phyloP scores from a whole-genome alignment of 2,329 filamentous ascomycete species.

The Penicillium sp. region DNA sequence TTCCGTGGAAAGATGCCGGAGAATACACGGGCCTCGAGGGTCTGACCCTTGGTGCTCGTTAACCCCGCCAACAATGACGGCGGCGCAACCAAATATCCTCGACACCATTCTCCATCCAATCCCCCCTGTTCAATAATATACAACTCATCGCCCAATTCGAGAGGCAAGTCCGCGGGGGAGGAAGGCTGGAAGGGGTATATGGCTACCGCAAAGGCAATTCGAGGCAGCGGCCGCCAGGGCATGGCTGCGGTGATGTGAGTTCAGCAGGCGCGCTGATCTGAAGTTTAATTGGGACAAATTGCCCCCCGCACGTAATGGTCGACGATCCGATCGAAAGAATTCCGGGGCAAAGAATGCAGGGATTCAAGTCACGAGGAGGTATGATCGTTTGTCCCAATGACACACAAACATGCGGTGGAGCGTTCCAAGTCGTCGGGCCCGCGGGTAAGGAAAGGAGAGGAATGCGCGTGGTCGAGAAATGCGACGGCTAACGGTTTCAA shows the following conservation, averaged over 20 bases:
- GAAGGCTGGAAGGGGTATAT: slow-evolving; percentile 89
- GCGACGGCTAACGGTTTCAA: slow-evolving; percentile 20
- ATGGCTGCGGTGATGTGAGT: slow-evolving; percentile 51
- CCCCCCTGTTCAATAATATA: slow-evolving; percentile 98
- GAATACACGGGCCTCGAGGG: slow-evolving; percentile 91
- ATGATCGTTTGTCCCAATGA: slow-evolving; percentile 27
- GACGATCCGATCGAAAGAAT: slow-evolving; percentile 19
- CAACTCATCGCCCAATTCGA: slow-evolving; percentile 96
- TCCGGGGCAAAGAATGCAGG: slow-evolving; percentile 9
- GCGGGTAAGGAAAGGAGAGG: slow-evolving; percentile 16
- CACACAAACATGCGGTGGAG: slow-evolving; percentile 30
- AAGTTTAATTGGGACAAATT: slow-evolving; percentile 3
- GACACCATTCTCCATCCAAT: slow-evolving; percentile 80
- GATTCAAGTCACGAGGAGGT: slow-evolving; percentile 16
- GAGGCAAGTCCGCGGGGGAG: slow-evolving; percentile 83
- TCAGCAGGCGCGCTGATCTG: neutral
- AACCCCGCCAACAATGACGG: slow-evolving; percentile 89
- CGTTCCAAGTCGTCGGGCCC: slow-evolving; percentile 9
- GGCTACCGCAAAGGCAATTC: slow-evolving; percentile 97
- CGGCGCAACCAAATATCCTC: slow-evolving; percentile 91
- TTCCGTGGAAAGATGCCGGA: slow-evolving; percentile 96
- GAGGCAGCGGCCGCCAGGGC: slow-evolving; percentile 96
- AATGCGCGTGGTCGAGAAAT: slow-evolving; percentile 24
- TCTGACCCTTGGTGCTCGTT: slow-evolving; percentile 87
- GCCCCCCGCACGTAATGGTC: slow-evolving; percentile 24